Conservation (phyloP, 306 rosid genomes). For the Vicia sativa region DNA sequence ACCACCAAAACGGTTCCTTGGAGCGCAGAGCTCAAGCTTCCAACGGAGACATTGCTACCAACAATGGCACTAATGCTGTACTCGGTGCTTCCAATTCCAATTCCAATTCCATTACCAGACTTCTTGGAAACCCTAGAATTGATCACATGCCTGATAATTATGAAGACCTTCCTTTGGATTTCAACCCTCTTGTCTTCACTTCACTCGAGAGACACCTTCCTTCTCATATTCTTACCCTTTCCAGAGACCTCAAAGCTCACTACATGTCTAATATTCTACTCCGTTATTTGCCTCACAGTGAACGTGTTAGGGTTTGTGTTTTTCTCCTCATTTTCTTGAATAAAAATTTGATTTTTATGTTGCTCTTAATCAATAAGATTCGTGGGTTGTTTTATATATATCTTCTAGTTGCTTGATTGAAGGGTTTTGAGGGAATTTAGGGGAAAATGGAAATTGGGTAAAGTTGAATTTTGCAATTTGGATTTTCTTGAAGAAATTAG, state of each 20-base stretch:
- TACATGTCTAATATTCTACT: conserved; percentile 72
- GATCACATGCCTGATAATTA: conserved; percentile 83
- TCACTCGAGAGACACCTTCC: conserved; percentile 84
- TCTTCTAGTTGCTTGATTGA: conserved; percentile 16
- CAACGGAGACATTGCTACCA: conserved; percentile 47
- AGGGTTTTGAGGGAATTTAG: background rate
- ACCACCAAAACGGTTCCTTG: conserved; percentile 54
- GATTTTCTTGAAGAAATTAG: background rate
- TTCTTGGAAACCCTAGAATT: conserved; percentile 55
- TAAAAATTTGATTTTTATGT: conserved; percentile 30
- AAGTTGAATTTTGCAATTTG: background rate
- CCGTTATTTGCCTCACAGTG: conserved; percentile 69
- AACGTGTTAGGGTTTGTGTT: conserved; percentile 69
- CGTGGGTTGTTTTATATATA: background rate
- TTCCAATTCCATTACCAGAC: conserved; percentile 30
- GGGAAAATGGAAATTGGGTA: background rate
- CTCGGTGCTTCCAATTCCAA: conserved; percentile 16
- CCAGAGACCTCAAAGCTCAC: conserved; percentile 73
- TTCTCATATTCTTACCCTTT: conserved; percentile 49
- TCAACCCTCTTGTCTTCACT: conserved; percentile 75
- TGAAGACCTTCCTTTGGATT: conserved; percentile 71
- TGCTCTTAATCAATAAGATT: conserved; percentile 17
- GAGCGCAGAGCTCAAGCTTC: conserved; percentile 49
- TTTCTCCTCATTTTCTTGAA: background rate
- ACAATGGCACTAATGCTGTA: too few species aligned